phyloP scores from a whole-genome alignment of 1,139 yeast species.

The Saccharomyces hybrid region DNA sequence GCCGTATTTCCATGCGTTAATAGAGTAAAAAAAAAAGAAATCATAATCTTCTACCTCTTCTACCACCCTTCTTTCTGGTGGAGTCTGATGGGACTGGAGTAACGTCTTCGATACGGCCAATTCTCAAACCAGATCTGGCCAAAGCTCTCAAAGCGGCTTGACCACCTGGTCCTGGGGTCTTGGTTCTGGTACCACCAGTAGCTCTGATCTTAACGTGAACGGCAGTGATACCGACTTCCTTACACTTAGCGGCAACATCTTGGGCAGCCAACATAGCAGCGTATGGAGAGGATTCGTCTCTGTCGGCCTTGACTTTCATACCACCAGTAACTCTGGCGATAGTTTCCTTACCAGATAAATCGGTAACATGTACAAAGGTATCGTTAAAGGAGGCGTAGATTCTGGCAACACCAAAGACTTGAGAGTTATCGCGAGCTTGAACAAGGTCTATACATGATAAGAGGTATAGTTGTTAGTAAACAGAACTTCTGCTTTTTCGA shows the following conservation, averaged over 20 bases:
- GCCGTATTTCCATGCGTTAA: neutral
- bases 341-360: slow-evolving; percentile 99
- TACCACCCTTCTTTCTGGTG: slow-evolving; percentile 99
- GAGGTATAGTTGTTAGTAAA: slow-evolving; percentile 9
- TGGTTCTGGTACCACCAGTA: slow-evolving; percentile 99
- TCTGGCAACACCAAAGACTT: slow-evolving; percentile 99
- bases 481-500: neutral
- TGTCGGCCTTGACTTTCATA: slow-evolving; percentile 99
- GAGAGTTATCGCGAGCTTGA: slow-evolving; percentile 91
- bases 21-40: slow-evolving; percentile 14
- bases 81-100: slow-evolving; percentile 99
- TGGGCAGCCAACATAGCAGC: slow-evolving; percentile 99
- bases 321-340: slow-evolving; percentile 99
- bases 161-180: slow-evolving; percentile 99
- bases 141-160: slow-evolving; percentile 99
- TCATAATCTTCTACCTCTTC: slow-evolving; percentile 99
- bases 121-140: slow-evolving; percentile 99
- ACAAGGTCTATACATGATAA: slow-evolving; percentile 14
- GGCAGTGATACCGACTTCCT: slow-evolving; percentile 99
- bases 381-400: slow-evolving; percentile 99
- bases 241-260: slow-evolving; percentile 97
- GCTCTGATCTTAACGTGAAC: slow-evolving; percentile 99
- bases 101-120: slow-evolving; percentile 99
- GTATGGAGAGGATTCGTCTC: slow-evolving; percentile 99
- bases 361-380: slow-evolving; percentile 99